These are phyloP conservation scores for Carallia pectinifolia DNA, from an alignment of 345 rosid species.

Conservation along the genomic window DNA sequence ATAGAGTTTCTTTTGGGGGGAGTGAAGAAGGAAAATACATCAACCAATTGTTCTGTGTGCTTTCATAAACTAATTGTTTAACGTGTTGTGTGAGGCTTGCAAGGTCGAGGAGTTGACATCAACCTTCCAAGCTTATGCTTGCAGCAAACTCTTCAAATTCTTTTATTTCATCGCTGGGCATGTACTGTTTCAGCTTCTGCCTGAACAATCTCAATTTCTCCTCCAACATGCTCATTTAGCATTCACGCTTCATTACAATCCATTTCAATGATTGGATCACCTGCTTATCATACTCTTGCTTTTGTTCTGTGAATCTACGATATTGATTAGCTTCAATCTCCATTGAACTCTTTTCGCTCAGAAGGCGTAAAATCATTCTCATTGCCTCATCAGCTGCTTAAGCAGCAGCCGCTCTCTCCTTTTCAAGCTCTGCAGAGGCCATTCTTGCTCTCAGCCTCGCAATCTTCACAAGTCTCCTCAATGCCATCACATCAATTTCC, in stretches of 20 bases:
- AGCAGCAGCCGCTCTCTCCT: slow-evolving; percentile 70
- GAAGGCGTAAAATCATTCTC: slow-evolving; percentile 80
- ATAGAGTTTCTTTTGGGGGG: too few relatives aligned
- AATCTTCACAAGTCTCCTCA: slow-evolving; percentile 57
- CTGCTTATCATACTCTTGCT: slow-evolving; percentile 48
- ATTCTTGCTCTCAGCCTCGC: slow-evolving; percentile 49
- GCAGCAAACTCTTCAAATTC: slow-evolving; percentile 22
- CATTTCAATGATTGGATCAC: slow-evolving; percentile 63
- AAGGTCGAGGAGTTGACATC: slow-evolving; percentile 5
- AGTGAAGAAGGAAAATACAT: too few relatives aligned
- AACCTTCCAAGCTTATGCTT: slow-evolving; percentile 10
- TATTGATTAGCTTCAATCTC: slow-evolving; percentile 62
- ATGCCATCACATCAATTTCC: slow-evolving; percentile 41
- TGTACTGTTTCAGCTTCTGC: slow-evolving; percentile 21
- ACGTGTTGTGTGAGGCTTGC: too few relatives aligned
- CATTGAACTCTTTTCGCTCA: slow-evolving; percentile 54
- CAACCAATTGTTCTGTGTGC: too few relatives aligned
- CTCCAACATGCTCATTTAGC: slow-evolving; percentile 32
- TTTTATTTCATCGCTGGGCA: slow-evolving; percentile 26
- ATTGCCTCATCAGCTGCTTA: slow-evolving; percentile 78
- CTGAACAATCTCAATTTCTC: slow-evolving; percentile 30
- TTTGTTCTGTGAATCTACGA: slow-evolving; percentile 57
- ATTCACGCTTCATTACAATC: slow-evolving; percentile 48
- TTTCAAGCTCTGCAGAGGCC: slow-evolving; percentile 56
- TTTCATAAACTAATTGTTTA: too few relatives aligned